These are phyloP conservation scores for Tilletiaria anomala DNA, from an alignment of 1,284 basidiomycete genomes.

Conservation along the genomic window DNA sequence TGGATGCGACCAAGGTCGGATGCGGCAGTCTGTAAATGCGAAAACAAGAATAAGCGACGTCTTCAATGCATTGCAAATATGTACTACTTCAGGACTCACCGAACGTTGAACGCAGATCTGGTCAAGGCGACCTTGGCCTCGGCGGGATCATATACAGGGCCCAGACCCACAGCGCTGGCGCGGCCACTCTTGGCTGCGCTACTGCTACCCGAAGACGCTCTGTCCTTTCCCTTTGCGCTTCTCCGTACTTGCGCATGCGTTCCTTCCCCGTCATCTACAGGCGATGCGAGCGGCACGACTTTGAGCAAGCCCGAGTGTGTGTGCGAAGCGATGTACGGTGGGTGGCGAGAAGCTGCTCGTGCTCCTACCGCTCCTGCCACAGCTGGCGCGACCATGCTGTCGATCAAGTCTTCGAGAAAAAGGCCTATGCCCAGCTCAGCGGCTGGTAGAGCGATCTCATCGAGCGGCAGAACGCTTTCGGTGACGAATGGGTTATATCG, in stretches of 20 bases:
- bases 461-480: constrained; percentile 11
- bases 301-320: constrained; percentile 19
- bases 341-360: too few species aligned
- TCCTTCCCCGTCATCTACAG: too few species aligned
- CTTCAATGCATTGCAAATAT: constrained; percentile 2
- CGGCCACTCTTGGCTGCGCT: too few species aligned
- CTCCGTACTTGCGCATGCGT: too few species aligned
- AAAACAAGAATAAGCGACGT: neutral
- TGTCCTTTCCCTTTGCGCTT: too few species aligned
- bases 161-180: too few species aligned
- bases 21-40: constrained; percentile 16
- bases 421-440: constrained; percentile 18
- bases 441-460: constrained; percentile 17
- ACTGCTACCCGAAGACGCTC: too few species aligned
- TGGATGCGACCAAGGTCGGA: constrained; percentile 16
- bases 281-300: constrained; percentile 11
- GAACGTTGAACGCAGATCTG: neutral
- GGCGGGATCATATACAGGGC: neutral
- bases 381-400: constrained; percentile 1
- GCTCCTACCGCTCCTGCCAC: too few species aligned
- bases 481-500: too few species aligned
- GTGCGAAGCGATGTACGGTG: constrained; percentile 11
- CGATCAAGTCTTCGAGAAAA: constrained; percentile 3
- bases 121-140: constrained; percentile 3
- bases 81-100: neutral